phyloP scores from a whole-genome alignment of 1,284 basidiomycete species.

The Inonotus hispidus region DNA sequence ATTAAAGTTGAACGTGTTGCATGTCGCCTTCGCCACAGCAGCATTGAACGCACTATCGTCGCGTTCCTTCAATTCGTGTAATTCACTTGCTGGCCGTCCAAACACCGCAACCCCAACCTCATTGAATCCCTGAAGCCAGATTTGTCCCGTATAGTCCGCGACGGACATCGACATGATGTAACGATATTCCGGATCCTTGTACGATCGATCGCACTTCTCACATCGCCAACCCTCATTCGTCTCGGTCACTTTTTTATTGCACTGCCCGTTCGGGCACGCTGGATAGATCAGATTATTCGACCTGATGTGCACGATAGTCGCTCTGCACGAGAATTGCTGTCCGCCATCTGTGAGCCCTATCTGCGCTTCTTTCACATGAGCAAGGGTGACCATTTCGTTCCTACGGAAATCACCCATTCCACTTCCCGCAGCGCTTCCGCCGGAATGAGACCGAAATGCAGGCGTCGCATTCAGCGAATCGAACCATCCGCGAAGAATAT shows the following conservation, averaged over 20 bases:
- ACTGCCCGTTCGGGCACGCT: conserved; percentile 78
- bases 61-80: conserved; percentile 70
- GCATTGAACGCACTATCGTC: conserved; percentile 61
- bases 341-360: conserved; percentile 76
- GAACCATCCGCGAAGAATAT: conserved; percentile 86
- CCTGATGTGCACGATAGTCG: conserved; percentile 89
- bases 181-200: conserved; percentile 76
- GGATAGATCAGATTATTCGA: conserved; percentile 85
- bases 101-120: conserved; percentile 81
- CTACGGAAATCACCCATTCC: conserved; percentile 53
- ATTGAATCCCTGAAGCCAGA: conserved; percentile 96
- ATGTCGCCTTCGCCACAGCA: conserved; percentile 62
- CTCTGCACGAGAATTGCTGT: conserved; percentile 74
- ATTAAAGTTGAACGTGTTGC: conserved; percentile 76
- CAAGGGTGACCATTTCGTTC: conserved; percentile 68
- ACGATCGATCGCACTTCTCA: conserved; percentile 87
- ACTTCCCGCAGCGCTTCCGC: conserved; percentile 33
- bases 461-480: conserved; percentile 60
- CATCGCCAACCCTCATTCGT: conserved; percentile 77
- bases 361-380: conserved; percentile 78
- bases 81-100: conserved; percentile 76
- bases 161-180: conserved; percentile 90
- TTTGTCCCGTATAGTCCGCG: conserved; percentile 83
- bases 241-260: conserved; percentile 89
- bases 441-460: conserved; percentile 70